Conservation (phyloP, 768 basidiomycete species). For the Favolaschia claudopus region DNA sequence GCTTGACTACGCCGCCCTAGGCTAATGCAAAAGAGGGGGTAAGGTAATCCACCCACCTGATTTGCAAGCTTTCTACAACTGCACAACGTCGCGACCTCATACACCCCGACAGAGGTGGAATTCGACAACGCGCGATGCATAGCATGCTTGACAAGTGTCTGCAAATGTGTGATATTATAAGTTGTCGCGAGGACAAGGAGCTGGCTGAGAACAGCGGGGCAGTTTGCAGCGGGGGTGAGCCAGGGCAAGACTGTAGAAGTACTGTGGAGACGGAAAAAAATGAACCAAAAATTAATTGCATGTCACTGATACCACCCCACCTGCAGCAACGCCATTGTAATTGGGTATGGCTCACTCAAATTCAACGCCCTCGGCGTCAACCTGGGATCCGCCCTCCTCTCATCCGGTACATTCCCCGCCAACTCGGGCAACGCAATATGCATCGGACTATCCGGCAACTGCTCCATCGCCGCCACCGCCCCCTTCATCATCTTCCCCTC, state of each 20-base stretch:
- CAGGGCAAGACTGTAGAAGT: slow-evolving; percentile 88
- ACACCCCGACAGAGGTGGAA: slow-evolving; percentile 87
- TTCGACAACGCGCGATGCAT: slow-evolving; percentile 91
- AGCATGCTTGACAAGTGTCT: slow-evolving; percentile 86
- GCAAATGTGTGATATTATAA: slow-evolving; percentile 80
- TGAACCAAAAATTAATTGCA: too few relatives aligned
- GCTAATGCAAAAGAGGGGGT: too few relatives aligned
- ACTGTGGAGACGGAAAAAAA: too few relatives aligned
- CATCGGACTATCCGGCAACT: slow-evolving; percentile 66
- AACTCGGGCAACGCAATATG: slow-evolving; percentile 70
- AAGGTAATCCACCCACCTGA: slow-evolving; percentile 83
- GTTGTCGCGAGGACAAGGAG: slow-evolving; percentile 84
- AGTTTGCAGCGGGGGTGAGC: slow-evolving; percentile 91
- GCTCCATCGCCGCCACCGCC: slow-evolving; percentile 63
- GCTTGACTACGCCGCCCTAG: too few relatives aligned
- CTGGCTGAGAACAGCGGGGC: slow-evolving; percentile 90
- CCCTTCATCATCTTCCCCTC: slow-evolving; percentile 62
- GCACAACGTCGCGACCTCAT: slow-evolving; percentile 94
- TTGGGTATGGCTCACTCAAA: slow-evolving; percentile 89
- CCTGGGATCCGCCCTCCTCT: slow-evolving; percentile 76
- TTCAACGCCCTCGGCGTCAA: slow-evolving; percentile 80
- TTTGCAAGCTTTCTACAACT: slow-evolving; percentile 89
- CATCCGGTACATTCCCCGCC: slow-evolving; percentile 55
- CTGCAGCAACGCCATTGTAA: slow-evolving; percentile 87
- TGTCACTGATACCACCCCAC: too few relatives aligned